Conservation (phyloP, 1,139 yeast species). For the Scheffersomyces quercinus region DNA sequence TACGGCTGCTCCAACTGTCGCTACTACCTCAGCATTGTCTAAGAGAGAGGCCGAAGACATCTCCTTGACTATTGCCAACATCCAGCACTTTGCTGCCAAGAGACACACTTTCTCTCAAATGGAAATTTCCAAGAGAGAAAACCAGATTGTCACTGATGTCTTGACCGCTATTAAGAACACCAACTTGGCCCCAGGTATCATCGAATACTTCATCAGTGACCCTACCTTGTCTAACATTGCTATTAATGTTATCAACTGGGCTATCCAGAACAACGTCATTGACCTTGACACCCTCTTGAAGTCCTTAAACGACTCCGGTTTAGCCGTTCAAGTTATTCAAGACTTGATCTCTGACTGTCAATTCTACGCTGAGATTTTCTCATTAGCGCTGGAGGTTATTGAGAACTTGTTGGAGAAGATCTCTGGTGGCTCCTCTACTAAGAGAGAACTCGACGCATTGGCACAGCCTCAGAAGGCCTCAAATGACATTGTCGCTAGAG, state of each 20-base stretch:
- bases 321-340: slow-evolving; percentile 40
- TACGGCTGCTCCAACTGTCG: slow-evolving; percentile 36
- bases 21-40: slow-evolving; percentile 22
- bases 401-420: slow-evolving; percentile 32
- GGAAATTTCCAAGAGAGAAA: slow-evolving; percentile 40
- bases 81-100: slow-evolving; percentile 30
- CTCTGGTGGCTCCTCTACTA: slow-evolving; percentile 11
- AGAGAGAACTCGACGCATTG: background rate
- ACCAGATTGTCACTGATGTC: slow-evolving; percentile 44
- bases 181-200: slow-evolving; percentile 40
- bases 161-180: slow-evolving; percentile 41
- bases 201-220: slow-evolving; percentile 35
- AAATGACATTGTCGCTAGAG: background rate
- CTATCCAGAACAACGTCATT: slow-evolving; percentile 35
- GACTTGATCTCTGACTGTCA: slow-evolving; percentile 42
- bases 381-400: slow-evolving; percentile 34
- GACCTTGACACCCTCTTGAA: slow-evolving; percentile 41
- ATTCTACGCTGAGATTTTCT: slow-evolving; percentile 43
- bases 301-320: slow-evolving; percentile 46
- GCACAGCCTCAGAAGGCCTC: background rate
- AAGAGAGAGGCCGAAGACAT: slow-evolving; percentile 33
- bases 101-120: slow-evolving; percentile 26
- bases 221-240: slow-evolving; percentile 32
- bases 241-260: slow-evolving; percentile 27
- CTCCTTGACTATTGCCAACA: slow-evolving; percentile 28